Evolutionary conservation across 768 basidiomycete genomes (phyloP).

Genomic region (Fibroporia radiculosa): DNA sequence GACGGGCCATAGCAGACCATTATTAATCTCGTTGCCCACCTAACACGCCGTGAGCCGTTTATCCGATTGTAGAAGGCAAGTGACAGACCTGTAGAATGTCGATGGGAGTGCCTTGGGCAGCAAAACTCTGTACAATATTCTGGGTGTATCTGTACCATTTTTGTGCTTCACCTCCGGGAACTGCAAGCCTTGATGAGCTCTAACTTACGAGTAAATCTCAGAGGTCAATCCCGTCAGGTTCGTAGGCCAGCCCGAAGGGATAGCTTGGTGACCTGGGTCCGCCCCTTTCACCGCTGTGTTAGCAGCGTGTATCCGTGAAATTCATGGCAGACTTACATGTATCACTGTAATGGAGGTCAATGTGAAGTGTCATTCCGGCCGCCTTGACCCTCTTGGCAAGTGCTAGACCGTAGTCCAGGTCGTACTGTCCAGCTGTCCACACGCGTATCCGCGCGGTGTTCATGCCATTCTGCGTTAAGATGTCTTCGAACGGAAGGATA

Average conservation of each 20-base stretch:
- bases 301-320: too few relatives aligned
- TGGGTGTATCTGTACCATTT: slow-evolving; percentile 39
- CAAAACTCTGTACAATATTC: slow-evolving; percentile 43
- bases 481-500: slow-evolving; percentile 37
- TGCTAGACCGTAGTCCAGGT: slow-evolving; percentile 41
- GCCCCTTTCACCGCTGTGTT: too few relatives aligned
- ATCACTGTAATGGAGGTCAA: slow-evolving; percentile 60
- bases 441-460: slow-evolving; percentile 54
- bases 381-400: slow-evolving; percentile 49
- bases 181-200: too few relatives aligned
- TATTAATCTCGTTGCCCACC: slow-evolving; percentile 63
- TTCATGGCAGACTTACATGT: slow-evolving; percentile 35
- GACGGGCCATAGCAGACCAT: slow-evolving; percentile 55
- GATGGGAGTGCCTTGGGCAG: slow-evolving; percentile 45
- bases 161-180: not conserved
- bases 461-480: slow-evolving; percentile 43
- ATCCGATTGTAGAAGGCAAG: not conserved
- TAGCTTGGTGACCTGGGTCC: slow-evolving; percentile 54
- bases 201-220: slow-evolving; percentile 42
- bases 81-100: slow-evolving; percentile 39
- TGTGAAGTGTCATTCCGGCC: slow-evolving; percentile 45
- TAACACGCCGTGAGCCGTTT: slow-evolving; percentile 10
- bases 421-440: slow-evolving; percentile 58
- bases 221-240: slow-evolving; percentile 44
- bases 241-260: slow-evolving; percentile 50